These are phyloP conservation scores for Rhododendron griersonianum DNA, from an alignment of 148 eudicot species.

Conservation along the genomic window DNA sequence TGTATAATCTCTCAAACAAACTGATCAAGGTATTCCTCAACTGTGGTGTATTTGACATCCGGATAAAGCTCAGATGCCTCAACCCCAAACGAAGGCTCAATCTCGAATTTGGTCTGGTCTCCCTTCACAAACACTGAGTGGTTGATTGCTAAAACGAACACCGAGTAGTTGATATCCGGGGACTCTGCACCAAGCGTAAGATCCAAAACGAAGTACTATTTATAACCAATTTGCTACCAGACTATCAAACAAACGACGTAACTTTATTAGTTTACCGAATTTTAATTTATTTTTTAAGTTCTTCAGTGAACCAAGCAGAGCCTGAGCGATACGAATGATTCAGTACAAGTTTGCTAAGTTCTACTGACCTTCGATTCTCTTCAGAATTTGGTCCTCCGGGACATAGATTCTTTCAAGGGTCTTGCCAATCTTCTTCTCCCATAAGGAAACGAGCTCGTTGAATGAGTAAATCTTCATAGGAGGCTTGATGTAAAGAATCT, in stretches of 20 bases:
- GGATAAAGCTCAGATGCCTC: constrained; percentile 80
- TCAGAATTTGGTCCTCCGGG: constrained; percentile 41
- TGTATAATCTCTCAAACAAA: constrained; percentile 24
- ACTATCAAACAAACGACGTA: too few species aligned
- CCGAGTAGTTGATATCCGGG: not conserved
- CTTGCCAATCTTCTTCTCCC: constrained; percentile 56
- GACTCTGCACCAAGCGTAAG: not conserved
- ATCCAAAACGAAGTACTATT: not conserved
- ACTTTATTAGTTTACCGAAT: too few species aligned
- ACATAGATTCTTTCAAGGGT: constrained; percentile 30
- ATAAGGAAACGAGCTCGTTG: constrained; percentile 42
- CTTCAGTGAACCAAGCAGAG: not conserved
- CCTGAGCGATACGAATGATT: not conserved
- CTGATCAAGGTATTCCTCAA: constrained; percentile 47
- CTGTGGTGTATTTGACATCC: constrained; percentile 63
- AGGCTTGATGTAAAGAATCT: constrained; percentile 38
- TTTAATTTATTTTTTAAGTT: not conserved
- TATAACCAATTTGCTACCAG: not conserved
- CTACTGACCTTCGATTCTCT: constrained; percentile 30
- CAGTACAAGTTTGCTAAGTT: not conserved
- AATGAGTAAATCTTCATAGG: constrained; percentile 28
- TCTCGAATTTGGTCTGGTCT: constrained; percentile 48
- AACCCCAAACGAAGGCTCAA: constrained; percentile 53
- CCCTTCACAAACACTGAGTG: constrained; percentile 62
- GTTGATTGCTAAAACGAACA: constrained; percentile 27